These are phyloP conservation scores for Brettanomyces naardenensis DNA, from an alignment of 805 yeast genomes.

Conservation along the genomic window DNA sequence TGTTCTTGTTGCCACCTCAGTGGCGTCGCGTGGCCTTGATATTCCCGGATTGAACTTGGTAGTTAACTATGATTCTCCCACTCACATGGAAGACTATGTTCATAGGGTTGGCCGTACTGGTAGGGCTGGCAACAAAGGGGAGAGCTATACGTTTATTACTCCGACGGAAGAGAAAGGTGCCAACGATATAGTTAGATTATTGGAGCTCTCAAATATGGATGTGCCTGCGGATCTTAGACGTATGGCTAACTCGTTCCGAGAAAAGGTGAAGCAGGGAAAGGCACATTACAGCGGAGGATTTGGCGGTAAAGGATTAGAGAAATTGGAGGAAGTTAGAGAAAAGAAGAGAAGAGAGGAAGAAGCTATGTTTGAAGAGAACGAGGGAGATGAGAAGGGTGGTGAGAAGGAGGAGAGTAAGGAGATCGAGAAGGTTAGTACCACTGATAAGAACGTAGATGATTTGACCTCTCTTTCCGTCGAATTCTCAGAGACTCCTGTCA, in stretches of 20 bases:
- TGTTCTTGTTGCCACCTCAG: slow-evolving; percentile 82
- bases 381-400: slow-evolving; percentile 15
- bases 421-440: slow-evolving; percentile 21
- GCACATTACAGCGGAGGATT: slow-evolving; percentile 65
- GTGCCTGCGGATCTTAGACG: slow-evolving; percentile 42
- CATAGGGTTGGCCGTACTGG: slow-evolving; percentile 97
- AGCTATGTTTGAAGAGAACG: slow-evolving; percentile 36
- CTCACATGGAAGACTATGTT: slow-evolving; percentile 89
- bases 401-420: slow-evolving; percentile 13
- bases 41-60: slow-evolving; percentile 81
- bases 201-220: slow-evolving; percentile 46
- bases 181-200: slow-evolving; percentile 61
- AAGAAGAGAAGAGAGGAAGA: slow-evolving; percentile 42
- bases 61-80: slow-evolving; percentile 74
- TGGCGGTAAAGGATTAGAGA: slow-evolving; percentile 88
- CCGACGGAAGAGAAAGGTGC: slow-evolving; percentile 56
- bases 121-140: slow-evolving; percentile 76
- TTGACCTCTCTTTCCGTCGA: slow-evolving; percentile 6
- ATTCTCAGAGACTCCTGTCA: slow-evolving; percentile 22
- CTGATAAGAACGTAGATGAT: slow-evolving; percentile 6
- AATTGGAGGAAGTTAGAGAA: slow-evolving; percentile 56
- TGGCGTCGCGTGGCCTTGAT: slow-evolving; percentile 92
- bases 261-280: slow-evolving; percentile 59
- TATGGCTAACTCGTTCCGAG: slow-evolving; percentile 48
- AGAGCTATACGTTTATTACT: slow-evolving; percentile 61